These are phyloP conservation scores for Sequoiadendron giganteum DNA, from an alignment of 75 land plant species.

Conservation along the genomic window DNA sequence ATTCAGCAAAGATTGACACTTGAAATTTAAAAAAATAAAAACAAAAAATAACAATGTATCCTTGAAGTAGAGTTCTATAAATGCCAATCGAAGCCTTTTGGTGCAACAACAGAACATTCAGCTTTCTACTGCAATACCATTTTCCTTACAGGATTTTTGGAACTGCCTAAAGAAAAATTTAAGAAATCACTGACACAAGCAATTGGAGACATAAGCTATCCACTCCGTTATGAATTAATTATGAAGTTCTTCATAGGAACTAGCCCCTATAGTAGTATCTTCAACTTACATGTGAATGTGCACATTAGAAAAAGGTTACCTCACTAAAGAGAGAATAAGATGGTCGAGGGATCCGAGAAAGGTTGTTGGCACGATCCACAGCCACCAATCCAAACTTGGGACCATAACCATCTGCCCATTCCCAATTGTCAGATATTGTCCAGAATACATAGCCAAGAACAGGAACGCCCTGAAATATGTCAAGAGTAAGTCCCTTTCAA, in stretches of 20 bases:
- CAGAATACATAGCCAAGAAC: slow-evolving; percentile 95
- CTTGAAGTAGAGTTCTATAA: not conserved
- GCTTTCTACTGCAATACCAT: not conserved
- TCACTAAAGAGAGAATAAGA: slow-evolving; percentile 84
- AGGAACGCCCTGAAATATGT: slow-evolving; percentile 70
- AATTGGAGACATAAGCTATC: not conserved
- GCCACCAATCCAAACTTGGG: slow-evolving; percentile 98
- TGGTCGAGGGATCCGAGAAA: slow-evolving; percentile 82
- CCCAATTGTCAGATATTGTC: slow-evolving; percentile 99
- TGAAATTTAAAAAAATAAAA: not conserved
- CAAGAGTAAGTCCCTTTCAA: slow-evolving; percentile 6
- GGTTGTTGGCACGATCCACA: slow-evolving; percentile 86
- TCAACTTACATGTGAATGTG: not conserved
- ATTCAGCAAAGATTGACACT: not conserved
- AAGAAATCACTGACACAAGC: not conserved
- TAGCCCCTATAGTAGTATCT: not conserved
- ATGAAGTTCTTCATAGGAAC: not conserved
- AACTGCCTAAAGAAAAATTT: not conserved
- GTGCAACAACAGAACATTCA: not conserved
- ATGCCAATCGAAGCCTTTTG: not conserved
- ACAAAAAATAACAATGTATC: not conserved
- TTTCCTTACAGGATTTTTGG: not conserved
- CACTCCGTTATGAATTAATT: not conserved
- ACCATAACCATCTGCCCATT: slow-evolving; percentile 99
- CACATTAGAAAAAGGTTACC: slow-evolving; percentile 31